phyloP scores from a whole-genome alignment of 192 early-diverging fungal genomes.

The Coemansia sp. region DNA sequence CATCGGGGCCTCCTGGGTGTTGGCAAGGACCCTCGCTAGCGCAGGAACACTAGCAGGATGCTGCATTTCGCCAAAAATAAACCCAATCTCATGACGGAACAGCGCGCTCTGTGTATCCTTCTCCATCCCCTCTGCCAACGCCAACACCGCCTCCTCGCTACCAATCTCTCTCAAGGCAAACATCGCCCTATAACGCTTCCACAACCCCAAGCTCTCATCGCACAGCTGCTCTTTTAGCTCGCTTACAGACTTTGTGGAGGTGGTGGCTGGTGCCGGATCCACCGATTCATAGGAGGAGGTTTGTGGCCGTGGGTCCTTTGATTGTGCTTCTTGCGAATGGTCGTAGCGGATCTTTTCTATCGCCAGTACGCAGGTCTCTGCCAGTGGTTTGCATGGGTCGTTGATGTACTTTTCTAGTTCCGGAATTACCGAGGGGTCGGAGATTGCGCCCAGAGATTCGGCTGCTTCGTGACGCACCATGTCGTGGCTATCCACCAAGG shows the following conservation, averaged over 20 bases:
- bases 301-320: conserved; percentile 19
- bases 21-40: conserved; percentile 72
- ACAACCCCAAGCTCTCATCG: conserved; percentile 70
- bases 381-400: conserved; percentile 67
- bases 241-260: conserved; percentile 57
- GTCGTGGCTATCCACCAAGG: conserved; percentile 66
- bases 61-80: conserved; percentile 97
- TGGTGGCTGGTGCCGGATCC: conserved; percentile 86
- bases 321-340: conserved; percentile 36
- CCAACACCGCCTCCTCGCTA: conserved; percentile 74
- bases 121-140: conserved; percentile 80
- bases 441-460: conserved; percentile 94
- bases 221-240: conserved; percentile 67
- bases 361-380: conserved; percentile 89
- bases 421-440: conserved; percentile 61
- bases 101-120: conserved; percentile 69
- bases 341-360: conserved; percentile 84
- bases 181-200: conserved; percentile 93
- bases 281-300: conserved; percentile 69
- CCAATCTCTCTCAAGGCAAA: conserved; percentile 89
- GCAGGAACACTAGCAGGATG: conserved; percentile 85
- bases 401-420: conserved; percentile 74
- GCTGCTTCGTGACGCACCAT: conserved; percentile 99
- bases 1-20: conserved; percentile 79
- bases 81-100: conserved; percentile 94